These are phyloP conservation scores for Lactarius sanguifluus DNA, from an alignment of 768 basidiomycete genomes.

Conservation along the genomic window DNA sequence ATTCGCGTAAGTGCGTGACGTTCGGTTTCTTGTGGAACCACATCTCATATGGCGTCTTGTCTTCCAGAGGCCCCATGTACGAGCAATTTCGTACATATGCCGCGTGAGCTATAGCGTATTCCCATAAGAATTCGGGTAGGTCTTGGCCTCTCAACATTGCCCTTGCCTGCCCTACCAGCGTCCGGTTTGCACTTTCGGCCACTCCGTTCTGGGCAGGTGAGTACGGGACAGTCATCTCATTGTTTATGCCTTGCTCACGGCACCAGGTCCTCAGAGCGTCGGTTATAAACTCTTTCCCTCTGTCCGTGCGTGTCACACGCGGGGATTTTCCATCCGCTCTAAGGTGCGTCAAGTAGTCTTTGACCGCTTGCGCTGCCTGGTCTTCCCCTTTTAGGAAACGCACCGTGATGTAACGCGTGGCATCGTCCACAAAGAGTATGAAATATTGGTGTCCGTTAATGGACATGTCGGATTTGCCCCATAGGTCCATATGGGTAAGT, in stretches of 20 bases:
- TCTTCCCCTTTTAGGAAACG: not conserved
- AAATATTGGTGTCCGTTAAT: not conserved
- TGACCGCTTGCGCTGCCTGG: not conserved
- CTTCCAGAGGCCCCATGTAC: not conserved
- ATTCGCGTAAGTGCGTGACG: not conserved
- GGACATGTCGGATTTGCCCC: not conserved
- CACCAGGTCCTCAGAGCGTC: not conserved
- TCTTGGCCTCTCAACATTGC: not conserved
- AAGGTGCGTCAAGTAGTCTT: not conserved
- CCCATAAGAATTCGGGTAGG: not conserved
- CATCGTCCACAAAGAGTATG: not conserved
- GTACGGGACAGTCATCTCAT: not conserved
- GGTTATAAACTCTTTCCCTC: not conserved
- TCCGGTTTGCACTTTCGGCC: not conserved
- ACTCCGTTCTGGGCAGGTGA: not conserved
- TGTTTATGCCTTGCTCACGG: not conserved
- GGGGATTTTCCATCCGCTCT: not conserved
- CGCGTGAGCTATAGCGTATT: not conserved
- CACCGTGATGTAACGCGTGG: not conserved
- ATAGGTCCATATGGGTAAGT: not conserved
- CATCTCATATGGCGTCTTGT: not conserved
- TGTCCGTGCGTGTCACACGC: not conserved
- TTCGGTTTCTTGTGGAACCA: not conserved
- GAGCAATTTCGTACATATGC: not conserved
- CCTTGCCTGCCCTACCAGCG: not conserved